Base-by-base conservation (phyloP, 768 basidiomycete species). In the Panus rudis region DNA sequence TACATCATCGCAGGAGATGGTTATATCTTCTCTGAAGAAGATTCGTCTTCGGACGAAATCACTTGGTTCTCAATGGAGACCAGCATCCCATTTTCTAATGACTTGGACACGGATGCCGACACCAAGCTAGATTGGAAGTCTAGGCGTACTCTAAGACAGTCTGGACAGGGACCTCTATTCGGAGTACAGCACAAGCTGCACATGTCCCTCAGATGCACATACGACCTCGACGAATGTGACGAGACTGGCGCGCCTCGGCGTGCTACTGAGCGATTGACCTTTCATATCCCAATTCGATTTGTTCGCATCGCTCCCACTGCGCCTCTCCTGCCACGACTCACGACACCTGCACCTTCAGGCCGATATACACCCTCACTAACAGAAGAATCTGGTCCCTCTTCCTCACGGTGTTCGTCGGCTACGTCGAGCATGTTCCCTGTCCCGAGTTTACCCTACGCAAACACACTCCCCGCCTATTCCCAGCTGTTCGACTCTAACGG, bases 401-500 rank as follows among this genome's bases (percentile, higher is more conserved):
- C n/a, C n/a, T n/a, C n/a, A n/a, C 16, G 3, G 28, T 33, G 14
- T 30, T 84, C 25, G 78, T 84, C 0, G 51, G 81, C 43, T 64
- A 59, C 1, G 23, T 76, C 80, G 46, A 75, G 70, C 8, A 22
- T 61, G 54, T 16, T 55, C 71, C 39, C 68, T 72, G 6, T 66
- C 69, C n/a, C 48, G 0, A 57, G 54, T 40, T 37, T 47, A 26
- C 52, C 57, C 4, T 52, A 53, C 39, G 47, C 56, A 4, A 59
- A 61, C 12, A 53, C 52, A 32, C 75, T 87, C 16, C 89, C 88
- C 2, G 73, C 80, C 3, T 91, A 91, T 55, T 86, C 84, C 4
- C 84, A 88, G 50, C 68, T 91, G 16, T 91, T 81, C 63, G 65
- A 89, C 54, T 54, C 67, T 14, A 84, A 85, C 51, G 88, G 89